Percentiles rank a stretch among this genome's conserved stretches.
Evolutionary conservation across 352 stramenopile genomes (phyloP).

Genomic region (Pythium plurisporium): DNA sequence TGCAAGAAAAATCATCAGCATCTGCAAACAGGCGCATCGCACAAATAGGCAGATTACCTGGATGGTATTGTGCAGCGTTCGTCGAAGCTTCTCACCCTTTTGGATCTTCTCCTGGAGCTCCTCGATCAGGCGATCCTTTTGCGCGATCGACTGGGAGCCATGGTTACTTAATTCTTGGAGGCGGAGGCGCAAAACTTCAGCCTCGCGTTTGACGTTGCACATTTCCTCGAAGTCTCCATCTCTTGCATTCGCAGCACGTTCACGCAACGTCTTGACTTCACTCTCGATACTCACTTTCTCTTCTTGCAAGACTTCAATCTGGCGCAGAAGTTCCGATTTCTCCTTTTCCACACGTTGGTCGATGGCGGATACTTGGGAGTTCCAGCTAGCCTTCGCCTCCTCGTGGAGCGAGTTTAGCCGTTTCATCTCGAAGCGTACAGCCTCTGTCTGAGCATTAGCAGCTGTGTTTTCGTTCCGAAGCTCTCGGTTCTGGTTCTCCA

Average conservation of each 20-base stretch:
- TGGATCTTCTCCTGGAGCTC: slow-evolving; percentile 73
- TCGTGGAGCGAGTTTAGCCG: slow-evolving; percentile 34
- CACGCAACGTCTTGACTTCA: slow-evolving; percentile 59
- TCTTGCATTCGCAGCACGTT: slow-evolving; percentile 42
- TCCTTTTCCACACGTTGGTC: slow-evolving; percentile 42
- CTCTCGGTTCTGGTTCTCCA: slow-evolving; percentile 67
- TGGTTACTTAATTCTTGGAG: slow-evolving; percentile 63
- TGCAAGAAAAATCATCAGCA: neutral
- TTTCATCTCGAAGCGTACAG: slow-evolving; percentile 70
- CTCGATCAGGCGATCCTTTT: slow-evolving; percentile 65
- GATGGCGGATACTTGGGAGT: slow-evolving; percentile 25
- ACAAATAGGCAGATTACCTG: too few species aligned
- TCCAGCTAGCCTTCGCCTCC: slow-evolving; percentile 36
- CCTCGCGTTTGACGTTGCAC: slow-evolving; percentile 64
- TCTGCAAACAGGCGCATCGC: neutral
- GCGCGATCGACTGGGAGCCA: slow-evolving; percentile 53
- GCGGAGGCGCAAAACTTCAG: slow-evolving; percentile 61
- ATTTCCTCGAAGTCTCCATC: slow-evolving; percentile 68
- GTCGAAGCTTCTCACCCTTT: slow-evolving; percentile 77
- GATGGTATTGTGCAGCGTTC: slow-evolving; percentile 98
- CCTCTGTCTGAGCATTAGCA: slow-evolving; percentile 78
- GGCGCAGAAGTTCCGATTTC: slow-evolving; percentile 26
- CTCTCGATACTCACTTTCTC: slow-evolving; percentile 73
- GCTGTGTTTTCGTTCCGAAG: slow-evolving; percentile 68
- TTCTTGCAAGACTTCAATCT: slow-evolving; percentile 64